Evolutionary conservation across 1,284 basidiomycete genomes (phyloP), one percentile per base, ranked within the genome.

Genomic region (Coriolopsis trogii): DNA sequence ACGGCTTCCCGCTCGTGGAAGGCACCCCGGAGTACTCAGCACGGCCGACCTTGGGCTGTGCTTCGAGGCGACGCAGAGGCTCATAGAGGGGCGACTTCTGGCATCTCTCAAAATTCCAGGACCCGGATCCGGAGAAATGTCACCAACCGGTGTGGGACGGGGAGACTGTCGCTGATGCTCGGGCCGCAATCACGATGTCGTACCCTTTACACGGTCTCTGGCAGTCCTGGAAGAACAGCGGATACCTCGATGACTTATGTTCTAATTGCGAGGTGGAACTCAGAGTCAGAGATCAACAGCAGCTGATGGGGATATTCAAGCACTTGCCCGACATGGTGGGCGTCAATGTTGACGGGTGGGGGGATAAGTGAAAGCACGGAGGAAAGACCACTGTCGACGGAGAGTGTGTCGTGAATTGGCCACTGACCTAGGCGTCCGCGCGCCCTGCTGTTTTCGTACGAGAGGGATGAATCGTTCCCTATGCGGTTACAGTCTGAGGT

Each of bases 21-120:
- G 51, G 46, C 12, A 34, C 41, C 0, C 13, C 37, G 20, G 42
- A 48, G 28, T 28, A 29, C 46, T 53, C 6, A 13, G 25, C 36
- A 4, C 41, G 2, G 30, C 23, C 10, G 46, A 53, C 29, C 51
- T 52, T 18, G 33, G 40, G 21, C 24, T 18, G 8, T 52, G 51
- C 25, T 18, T 52, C 36, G 16, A 37, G 21, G 47, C 34, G 18
- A 41, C 37, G 25, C 26, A 25, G 20, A 29, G 29, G 26, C 31
- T 43, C 34, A 37, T 34, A 15, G 30, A 24, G 29, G 39, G 39
- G 23, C 38, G 46, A 6, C 21, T 48, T 8, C 9, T 21, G 44
- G 44, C 44, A 7, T 33, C 31, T 9, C 10, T 13, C 8, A 16
- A 15, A 3, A 29, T 46, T 15, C 28, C 36, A 7, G 6, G 21